Conservation (phyloP, 106 monocot species). For the Cymbidium sinense region DNA sequence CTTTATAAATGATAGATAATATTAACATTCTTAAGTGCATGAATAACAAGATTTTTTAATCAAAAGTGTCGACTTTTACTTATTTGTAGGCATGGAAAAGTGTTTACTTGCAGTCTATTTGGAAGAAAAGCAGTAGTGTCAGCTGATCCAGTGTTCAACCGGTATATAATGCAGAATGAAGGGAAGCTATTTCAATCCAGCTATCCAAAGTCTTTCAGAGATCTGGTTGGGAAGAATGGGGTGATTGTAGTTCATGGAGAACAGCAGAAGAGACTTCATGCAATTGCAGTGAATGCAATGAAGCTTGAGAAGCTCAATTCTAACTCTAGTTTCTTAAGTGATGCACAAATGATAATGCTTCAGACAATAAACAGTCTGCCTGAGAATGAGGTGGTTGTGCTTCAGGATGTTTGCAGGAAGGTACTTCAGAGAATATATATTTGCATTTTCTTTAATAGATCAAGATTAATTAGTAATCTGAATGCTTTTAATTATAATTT, state of each 20-base stretch:
- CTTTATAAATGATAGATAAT: background rate
- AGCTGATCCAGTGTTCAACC: constrained; percentile 37
- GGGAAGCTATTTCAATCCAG: constrained; percentile 37
- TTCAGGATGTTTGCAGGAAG: constrained; percentile 45
- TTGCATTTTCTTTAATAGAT: background rate
- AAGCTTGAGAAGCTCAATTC: constrained; percentile 25
- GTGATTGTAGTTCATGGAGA: constrained; percentile 37
- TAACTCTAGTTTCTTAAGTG: constrained; percentile 14
- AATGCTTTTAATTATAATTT: background rate
- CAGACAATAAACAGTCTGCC: constrained; percentile 17
- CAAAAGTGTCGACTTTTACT: background rate
- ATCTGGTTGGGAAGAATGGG: constrained; percentile 38
- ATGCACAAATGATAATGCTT: constrained; percentile 28
- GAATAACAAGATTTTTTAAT: background rate
- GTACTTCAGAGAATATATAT: constrained; percentile 2
- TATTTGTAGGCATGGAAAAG: constrained; percentile 29
- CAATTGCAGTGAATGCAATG: constrained; percentile 28
- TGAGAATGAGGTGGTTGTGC: constrained; percentile 17
- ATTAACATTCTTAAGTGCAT: background rate
- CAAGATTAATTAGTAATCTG: background rate
- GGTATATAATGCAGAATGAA: constrained; percentile 36
- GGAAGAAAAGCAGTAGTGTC: constrained; percentile 37
- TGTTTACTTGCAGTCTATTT: constrained; percentile 36
- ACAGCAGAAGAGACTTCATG: constrained; percentile 42
- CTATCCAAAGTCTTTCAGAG: constrained; percentile 40